A percentile compares a stretch with the other conserved stretches of the same genome.
These are phyloP conservation scores for Amorphotheca resinae DNA, from an alignment of 495 filamentous ascomycete genomes.

Conservation along the genomic window DNA sequence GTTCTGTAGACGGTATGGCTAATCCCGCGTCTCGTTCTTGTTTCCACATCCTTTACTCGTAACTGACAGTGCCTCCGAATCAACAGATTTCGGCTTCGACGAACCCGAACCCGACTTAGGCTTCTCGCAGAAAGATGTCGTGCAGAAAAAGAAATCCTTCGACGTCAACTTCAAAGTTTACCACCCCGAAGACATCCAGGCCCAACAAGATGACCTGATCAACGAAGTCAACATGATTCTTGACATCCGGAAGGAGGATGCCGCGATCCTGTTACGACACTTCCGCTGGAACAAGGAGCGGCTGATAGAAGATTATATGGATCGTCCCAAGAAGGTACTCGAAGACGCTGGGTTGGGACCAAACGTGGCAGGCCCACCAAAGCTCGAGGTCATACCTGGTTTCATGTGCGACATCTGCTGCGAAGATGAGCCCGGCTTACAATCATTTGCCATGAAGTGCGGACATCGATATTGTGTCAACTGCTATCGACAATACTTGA, in stretches of 20 bases:
- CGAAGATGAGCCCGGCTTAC: conserved; percentile 67
- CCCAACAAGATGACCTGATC: conserved; percentile 71
- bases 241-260: conserved; percentile 72
- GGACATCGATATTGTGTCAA: conserved; percentile 89
- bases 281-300: conserved; percentile 93
- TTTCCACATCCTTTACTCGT: too few species aligned
- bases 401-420: conserved; percentile 95
- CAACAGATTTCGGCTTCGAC: conserved; percentile 31
- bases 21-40: conserved; percentile 6
- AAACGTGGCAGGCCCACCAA: conserved; percentile 46
- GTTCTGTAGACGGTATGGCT: conserved; percentile 51
- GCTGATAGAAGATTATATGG: conserved; percentile 91
- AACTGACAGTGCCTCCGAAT: conserved; percentile 2
- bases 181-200: conserved; percentile 65
- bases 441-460: conserved; percentile 91
- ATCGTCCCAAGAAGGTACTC: conserved; percentile 59
- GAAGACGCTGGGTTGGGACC: conserved; percentile 75
- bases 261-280: conserved; percentile 77
- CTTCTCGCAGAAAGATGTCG: conserved; percentile 64
- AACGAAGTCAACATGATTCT: conserved; percentile 82
- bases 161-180: conserved; percentile 78
- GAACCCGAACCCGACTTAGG: conserved; percentile 64
- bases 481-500: conserved; percentile 84
- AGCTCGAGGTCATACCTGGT: conserved; percentile 53
- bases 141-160: conserved; percentile 59